Percentiles rank a stretch among this genome's conserved stretches.
These are phyloP conservation scores for Maudiozyma barnettii DNA, from an alignment of 805 yeast genomes.

Conservation along the genomic window DNA sequence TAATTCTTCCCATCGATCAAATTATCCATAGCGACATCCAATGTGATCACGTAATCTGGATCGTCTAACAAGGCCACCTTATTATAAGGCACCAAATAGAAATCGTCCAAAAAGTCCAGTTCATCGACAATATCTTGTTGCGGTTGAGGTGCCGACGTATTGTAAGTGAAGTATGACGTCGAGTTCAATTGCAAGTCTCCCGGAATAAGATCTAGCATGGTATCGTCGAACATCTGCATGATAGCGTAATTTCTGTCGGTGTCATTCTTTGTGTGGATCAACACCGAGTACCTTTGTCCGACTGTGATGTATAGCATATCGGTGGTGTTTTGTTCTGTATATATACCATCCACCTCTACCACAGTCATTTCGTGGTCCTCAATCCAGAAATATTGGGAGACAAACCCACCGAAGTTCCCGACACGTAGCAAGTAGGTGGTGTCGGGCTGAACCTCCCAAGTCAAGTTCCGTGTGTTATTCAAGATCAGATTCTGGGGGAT, in stretches of 20 bases:
- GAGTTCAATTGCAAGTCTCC: slow-evolving; percentile 54
- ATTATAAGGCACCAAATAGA: slow-evolving; percentile 56
- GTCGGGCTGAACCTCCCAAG: slow-evolving; percentile 75
- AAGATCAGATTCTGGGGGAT: slow-evolving; percentile 73
- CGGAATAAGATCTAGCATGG: slow-evolving; percentile 74
- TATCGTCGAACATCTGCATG: slow-evolving; percentile 69
- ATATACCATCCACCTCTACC: slow-evolving; percentile 87
- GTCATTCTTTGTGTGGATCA: slow-evolving; percentile 61
- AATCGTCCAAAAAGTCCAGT: slow-evolving; percentile 62
- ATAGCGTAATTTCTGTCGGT: slow-evolving; percentile 67
- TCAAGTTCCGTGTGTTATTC: slow-evolving; percentile 69
- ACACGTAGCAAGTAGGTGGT: slow-evolving; percentile 76
- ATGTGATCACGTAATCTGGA: slow-evolving; percentile 58
- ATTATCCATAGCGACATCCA: slow-evolving; percentile 77
- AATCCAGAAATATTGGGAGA: slow-evolving; percentile 79
- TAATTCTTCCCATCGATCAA: slow-evolving; percentile 81
- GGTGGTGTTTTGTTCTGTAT: slow-evolving; percentile 67
- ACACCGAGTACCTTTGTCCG: slow-evolving; percentile 85
- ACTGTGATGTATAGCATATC: slow-evolving; percentile 68
- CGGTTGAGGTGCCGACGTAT: slow-evolving; percentile 34
- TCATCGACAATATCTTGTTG: slow-evolving; percentile 37
- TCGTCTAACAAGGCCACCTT: slow-evolving; percentile 49
- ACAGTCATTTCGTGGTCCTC: slow-evolving; percentile 83
- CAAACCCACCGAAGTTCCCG: slow-evolving; percentile 83
- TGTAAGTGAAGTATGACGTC: slow-evolving; percentile 65